phyloP scores from a whole-genome alignment of 1,284 basidiomycete species.

The Irpex sp. region DNA sequence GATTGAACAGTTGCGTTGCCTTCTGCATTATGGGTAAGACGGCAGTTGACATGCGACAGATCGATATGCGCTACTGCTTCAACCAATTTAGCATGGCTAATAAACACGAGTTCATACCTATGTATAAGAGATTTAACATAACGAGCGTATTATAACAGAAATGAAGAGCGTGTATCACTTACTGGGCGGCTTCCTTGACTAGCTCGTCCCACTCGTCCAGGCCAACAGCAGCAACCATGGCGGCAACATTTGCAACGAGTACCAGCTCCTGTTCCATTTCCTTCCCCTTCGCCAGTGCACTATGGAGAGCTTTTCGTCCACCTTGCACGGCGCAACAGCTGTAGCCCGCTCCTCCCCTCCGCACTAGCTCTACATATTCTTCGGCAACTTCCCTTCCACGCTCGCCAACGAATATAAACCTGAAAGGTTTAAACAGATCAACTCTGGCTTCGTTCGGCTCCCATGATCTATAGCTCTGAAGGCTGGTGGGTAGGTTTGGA shows the following conservation, averaged over 20 bases:
- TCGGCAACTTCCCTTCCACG: slow-evolving; percentile 42
- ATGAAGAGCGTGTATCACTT: slow-evolving; percentile 12
- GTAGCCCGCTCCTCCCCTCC: slow-evolving; percentile 50
- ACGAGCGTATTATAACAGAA: neutral
- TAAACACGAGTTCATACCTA: slow-evolving; percentile 28
- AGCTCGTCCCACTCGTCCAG: slow-evolving; percentile 49
- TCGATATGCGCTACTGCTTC: slow-evolving; percentile 30
- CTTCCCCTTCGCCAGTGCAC: slow-evolving; percentile 46
- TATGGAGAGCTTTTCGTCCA: slow-evolving; percentile 46
- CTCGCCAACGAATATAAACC: slow-evolving; percentile 59
- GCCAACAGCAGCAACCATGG: slow-evolving; percentile 47
- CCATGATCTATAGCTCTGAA: slow-evolving; percentile 57
- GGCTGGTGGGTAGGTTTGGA: slow-evolving; percentile 38
- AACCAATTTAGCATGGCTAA: slow-evolving; percentile 24
- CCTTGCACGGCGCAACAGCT: slow-evolving; percentile 52
- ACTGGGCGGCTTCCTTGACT: slow-evolving; percentile 49
- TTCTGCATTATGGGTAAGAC: slow-evolving; percentile 4
- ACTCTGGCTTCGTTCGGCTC: slow-evolving; percentile 58
- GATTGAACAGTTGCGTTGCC: slow-evolving; percentile 8
- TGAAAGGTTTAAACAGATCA: slow-evolving; percentile 44
- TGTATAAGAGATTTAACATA: neutral
- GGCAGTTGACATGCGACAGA: slow-evolving; percentile 24
- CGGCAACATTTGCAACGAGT: slow-evolving; percentile 46
- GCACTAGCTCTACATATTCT: slow-evolving; percentile 49
- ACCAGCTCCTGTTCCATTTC: slow-evolving; percentile 42